A percentile compares a stretch with the other conserved stretches of the same genome.
phyloP scores from a whole-genome alignment of 1,139 yeast species.

The Blastobotrys capitulatus region DNA sequence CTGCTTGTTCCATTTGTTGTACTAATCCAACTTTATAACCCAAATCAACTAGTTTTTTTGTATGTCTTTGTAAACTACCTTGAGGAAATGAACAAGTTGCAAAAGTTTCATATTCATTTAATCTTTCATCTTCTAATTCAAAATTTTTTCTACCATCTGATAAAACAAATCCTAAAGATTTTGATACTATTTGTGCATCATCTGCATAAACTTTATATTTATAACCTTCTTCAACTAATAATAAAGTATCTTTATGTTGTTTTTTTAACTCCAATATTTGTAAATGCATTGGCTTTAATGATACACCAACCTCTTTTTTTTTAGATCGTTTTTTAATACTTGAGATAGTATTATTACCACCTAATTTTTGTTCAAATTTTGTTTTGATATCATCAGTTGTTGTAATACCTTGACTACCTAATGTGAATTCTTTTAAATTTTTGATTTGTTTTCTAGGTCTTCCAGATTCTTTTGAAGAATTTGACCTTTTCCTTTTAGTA shows the following conservation, averaged over 20 bases:
- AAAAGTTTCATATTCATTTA: conserved; percentile 47
- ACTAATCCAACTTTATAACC: conserved; percentile 74
- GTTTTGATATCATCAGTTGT: neutral
- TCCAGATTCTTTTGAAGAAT: neutral
- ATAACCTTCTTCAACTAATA: conserved; percentile 86
- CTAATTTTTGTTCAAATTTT: conserved; percentile 1
- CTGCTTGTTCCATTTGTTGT: conserved; percentile 78
- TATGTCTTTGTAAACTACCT: conserved; percentile 58
- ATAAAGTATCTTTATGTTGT: conserved; percentile 55
- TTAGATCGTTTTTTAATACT: conserved; percentile 9
- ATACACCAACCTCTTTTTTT: neutral
- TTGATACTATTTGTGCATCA: conserved; percentile 70
- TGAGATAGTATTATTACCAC: conserved; percentile 9
- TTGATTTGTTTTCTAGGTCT: neutral
- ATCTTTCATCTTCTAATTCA: conserved; percentile 41
- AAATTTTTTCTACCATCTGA: conserved; percentile 58
- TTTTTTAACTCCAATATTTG: conserved; percentile 66
- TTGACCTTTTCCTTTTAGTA: neutral
- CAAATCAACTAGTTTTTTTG: conserved; percentile 41
- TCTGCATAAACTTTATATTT: conserved; percentile 81
- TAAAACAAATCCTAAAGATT: conserved; percentile 61
- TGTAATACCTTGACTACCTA: neutral
- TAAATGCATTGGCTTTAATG: conserved; percentile 33
- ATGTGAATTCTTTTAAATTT: neutral
- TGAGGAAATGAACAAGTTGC: conserved; percentile 87